A percentile compares a stretch with the other conserved stretches of the same genome.
Evolutionary conservation across 768 basidiomycete species (phyloP).

Genomic region (Tricholomella constricta): DNA sequence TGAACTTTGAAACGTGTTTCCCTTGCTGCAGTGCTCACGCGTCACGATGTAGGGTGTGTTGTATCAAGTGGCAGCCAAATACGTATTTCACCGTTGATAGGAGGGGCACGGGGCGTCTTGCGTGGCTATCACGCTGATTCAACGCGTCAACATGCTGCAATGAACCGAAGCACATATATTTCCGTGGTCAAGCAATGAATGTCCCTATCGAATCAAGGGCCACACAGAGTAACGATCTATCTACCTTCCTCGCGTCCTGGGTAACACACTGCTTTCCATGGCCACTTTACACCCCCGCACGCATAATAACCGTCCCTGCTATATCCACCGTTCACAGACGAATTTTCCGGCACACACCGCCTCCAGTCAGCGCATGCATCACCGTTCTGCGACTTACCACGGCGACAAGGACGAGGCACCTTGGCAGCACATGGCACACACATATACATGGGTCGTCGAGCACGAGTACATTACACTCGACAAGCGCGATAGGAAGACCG

Average conservation of each 20-base stretch:
- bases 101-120: conserved; percentile 16
- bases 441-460: conserved; percentile 53
- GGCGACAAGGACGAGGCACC: conserved; percentile 23
- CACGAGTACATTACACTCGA: conserved; percentile 49
- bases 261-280: conserved; percentile 5
- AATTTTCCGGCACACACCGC: conserved; percentile 5
- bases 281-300: conserved; percentile 8
- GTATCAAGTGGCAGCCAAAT: conserved; percentile 3
- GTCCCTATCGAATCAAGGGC: conserved; percentile 5
- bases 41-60: background rate
- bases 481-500: conserved; percentile 51
- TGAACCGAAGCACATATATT: conserved; percentile 16
- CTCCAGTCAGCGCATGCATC: conserved; percentile 2
- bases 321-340: conserved; percentile 7
- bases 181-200: conserved; percentile 1
- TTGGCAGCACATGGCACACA: conserved; percentile 45
- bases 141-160: conserved; percentile 25
- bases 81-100: conserved; percentile 6
- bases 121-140: conserved; percentile 39
- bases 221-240: background rate
- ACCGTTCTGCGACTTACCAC: conserved; percentile 8
- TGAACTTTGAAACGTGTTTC: conserved; percentile 21
- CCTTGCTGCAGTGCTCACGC: conserved; percentile 5
- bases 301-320: conserved; percentile 4
- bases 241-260: background rate